phyloP scores from a whole-genome alignment of 768 basidiomycete species.

The Suillus tomentosus region DNA sequence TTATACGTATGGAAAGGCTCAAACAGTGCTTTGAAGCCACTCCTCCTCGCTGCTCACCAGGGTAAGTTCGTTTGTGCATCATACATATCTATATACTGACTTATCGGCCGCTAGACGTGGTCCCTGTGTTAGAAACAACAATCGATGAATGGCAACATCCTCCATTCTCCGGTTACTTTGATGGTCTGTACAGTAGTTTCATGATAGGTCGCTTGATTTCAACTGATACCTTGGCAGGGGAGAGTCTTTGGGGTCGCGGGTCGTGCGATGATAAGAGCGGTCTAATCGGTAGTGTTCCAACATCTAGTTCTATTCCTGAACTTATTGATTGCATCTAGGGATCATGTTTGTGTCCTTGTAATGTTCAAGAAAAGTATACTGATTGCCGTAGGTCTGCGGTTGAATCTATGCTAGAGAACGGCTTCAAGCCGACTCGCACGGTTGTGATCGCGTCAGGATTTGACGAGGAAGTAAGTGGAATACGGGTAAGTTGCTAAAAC shows the following conservation, averaged over 20 bases:
- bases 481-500: slow-evolving; percentile 32
- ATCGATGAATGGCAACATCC: slow-evolving; percentile 55
- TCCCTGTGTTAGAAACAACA: slow-evolving; percentile 56
- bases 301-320: not conserved
- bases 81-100: not conserved
- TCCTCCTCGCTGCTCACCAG: slow-evolving; percentile 71
- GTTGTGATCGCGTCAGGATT: slow-evolving; percentile 45
- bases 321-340: not conserved
- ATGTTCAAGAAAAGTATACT: not conserved
- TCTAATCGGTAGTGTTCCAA: slow-evolving; percentile 37
- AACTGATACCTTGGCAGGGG: slow-evolving; percentile 28
- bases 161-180: slow-evolving; percentile 59
- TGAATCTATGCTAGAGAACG: slow-evolving; percentile 46
- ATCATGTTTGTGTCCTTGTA: slow-evolving; percentile 1
- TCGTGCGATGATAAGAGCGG: slow-evolving; percentile 72
- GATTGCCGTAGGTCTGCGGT: slow-evolving; percentile 38
- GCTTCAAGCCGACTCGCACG: slow-evolving; percentile 45
- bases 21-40: slow-evolving; percentile 55
- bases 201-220: not conserved
- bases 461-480: slow-evolving; percentile 56
- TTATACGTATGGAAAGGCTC: slow-evolving; percentile 73
- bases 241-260: slow-evolving; percentile 75
- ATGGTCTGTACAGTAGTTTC: slow-evolving; percentile 36
- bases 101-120: slow-evolving; percentile 47
- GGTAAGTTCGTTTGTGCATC: slow-evolving; percentile 29